These are phyloP conservation scores for Grigorovia humatica DNA, from an alignment of 805 yeast genomes.

Conservation along the genomic window DNA sequence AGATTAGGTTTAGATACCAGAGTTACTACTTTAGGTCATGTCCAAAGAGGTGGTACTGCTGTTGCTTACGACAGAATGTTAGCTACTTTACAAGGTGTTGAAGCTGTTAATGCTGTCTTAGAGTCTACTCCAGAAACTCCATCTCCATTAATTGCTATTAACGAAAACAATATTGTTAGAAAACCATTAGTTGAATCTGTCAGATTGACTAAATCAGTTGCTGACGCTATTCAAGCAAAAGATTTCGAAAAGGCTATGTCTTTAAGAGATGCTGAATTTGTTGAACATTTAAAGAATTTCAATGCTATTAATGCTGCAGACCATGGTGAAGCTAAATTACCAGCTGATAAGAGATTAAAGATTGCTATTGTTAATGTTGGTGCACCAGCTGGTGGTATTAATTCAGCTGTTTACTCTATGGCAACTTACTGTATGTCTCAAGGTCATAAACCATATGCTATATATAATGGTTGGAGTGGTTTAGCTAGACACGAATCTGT, in stretches of 20 bases:
- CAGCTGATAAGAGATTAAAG: constrained; percentile 42
- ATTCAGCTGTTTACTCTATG: constrained; percentile 66
- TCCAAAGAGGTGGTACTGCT: constrained; percentile 77
- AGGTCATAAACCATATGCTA: constrained; percentile 65
- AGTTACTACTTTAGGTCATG: constrained; percentile 69
- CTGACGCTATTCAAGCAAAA: constrained; percentile 52
- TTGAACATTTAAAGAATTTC: constrained; percentile 52
- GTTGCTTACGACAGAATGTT: constrained; percentile 63
- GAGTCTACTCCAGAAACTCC: constrained; percentile 61
- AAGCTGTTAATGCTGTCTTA: constrained; percentile 66
- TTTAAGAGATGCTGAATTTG: constrained; percentile 60
- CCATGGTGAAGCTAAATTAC: constrained; percentile 51
- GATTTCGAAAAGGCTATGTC: constrained; percentile 63
- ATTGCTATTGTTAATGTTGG: constrained; percentile 70
- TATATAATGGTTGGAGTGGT: constrained; percentile 68
- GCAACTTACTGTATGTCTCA: constrained; percentile 65
- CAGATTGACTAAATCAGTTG: constrained; percentile 57
- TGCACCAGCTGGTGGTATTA: constrained; percentile 73
- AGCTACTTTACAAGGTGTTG: constrained; percentile 75
- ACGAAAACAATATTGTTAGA: constrained; percentile 60
- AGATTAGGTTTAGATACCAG: constrained; percentile 67
- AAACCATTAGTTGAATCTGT: constrained; percentile 68
- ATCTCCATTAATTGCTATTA: constrained; percentile 68
- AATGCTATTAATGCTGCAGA: constrained; percentile 59
- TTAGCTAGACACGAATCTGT: constrained; percentile 53